These are phyloP conservation scores for Trichophyton benhamiae DNA, from an alignment of 2,329 filamentous ascomycete genomes.

Conservation along the genomic window DNA sequence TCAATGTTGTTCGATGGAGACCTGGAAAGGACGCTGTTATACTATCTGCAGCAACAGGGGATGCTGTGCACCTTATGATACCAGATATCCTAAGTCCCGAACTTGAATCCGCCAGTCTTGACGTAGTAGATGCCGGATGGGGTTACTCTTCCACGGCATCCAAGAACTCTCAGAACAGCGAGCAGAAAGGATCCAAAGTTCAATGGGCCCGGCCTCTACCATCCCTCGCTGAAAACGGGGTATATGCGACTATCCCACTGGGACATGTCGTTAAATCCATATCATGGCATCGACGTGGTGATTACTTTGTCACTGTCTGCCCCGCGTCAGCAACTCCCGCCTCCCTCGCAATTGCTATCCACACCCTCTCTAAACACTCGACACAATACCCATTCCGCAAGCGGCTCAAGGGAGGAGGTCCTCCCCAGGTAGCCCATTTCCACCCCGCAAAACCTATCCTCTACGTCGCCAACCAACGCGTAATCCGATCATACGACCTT, in stretches of 20 bases:
- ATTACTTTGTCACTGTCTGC: slow-evolving; percentile 87
- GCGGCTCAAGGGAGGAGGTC: slow-evolving; percentile 54
- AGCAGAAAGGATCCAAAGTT: slow-evolving; percentile 61
- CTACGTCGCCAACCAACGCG: slow-evolving; percentile 90
- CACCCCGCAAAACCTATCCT: slow-evolving; percentile 87
- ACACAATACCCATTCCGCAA: slow-evolving; percentile 88
- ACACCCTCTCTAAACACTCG: slow-evolving; percentile 87
- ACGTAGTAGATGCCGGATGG: slow-evolving; percentile 76
- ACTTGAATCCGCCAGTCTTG: slow-evolving; percentile 60
- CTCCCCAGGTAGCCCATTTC: slow-evolving; percentile 81
- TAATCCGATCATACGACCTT: slow-evolving; percentile 87
- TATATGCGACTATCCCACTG: slow-evolving; percentile 69
- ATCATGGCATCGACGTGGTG: slow-evolving; percentile 85
- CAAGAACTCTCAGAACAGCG: slow-evolving; percentile 38
- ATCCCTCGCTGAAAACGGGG: slow-evolving; percentile 59
- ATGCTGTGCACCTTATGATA: slow-evolving; percentile 73
- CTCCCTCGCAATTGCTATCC: slow-evolving; percentile 66
- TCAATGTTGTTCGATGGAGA: slow-evolving; percentile 81
- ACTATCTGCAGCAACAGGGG: slow-evolving; percentile 70
- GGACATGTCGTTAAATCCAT: slow-evolving; percentile 73
- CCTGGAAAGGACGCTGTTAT: slow-evolving; percentile 70
- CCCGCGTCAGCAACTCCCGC: slow-evolving; percentile 44
- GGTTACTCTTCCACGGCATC: slow-evolving; percentile 63
- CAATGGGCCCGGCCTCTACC: slow-evolving; percentile 72
- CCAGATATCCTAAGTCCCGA: slow-evolving; percentile 61